Evolutionary conservation across 257 asterid genomes (phyloP), one percentile per base, ranked within the genome.

Genomic region (Nicotiana tabacum): DNA sequence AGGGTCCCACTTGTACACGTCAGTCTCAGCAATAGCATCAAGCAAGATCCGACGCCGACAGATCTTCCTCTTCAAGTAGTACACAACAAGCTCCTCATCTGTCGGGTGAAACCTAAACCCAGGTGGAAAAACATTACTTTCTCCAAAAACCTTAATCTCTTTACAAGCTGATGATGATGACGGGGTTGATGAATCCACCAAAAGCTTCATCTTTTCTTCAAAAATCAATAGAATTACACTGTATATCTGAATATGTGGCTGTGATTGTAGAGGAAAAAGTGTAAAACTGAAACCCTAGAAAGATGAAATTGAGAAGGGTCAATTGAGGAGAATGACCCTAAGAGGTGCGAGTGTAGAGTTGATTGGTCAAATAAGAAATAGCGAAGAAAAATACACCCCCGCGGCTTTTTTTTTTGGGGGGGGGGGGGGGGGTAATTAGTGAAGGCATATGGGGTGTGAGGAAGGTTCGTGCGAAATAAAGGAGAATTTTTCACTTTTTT

Each of bases 71-170:
- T 93, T 93, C 32, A 95, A 86, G 72, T 93, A 89, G 89, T 90
- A 95, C 18, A 93, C 87, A 43, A 95, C 91, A 64, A 95, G 89
- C 86, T 95, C 98, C 84, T 95, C 98, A 37, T 95, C 98, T 9
- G 98, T 93, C 4, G 98, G 98, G 82, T 95, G 98, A 83, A 95
- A 95, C 69, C 98, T 86, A 89, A 95, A 95, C 24, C 98, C 98
- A 33, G 98, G 98, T 4, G 97, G 93, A 32, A 92, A 95, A 21
- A 68, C 46, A 13, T 83, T 85, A 2, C 7, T 80, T 6, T 90
- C 91, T 39, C 81, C 87, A 1, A 66, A 82, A 32, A 91, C 81
- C 56, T 85, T 86, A 29, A 87, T 77, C 77, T 85, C 92, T 18
- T 83, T 35, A 35, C 82, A 32, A 2, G 82, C 1, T 16, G 77